Percentiles rank a stretch among this genome's conserved stretches.
phyloP scores from a whole-genome alignment of 176 grass and related monocot species.

The Themeda triandra region DNA sequence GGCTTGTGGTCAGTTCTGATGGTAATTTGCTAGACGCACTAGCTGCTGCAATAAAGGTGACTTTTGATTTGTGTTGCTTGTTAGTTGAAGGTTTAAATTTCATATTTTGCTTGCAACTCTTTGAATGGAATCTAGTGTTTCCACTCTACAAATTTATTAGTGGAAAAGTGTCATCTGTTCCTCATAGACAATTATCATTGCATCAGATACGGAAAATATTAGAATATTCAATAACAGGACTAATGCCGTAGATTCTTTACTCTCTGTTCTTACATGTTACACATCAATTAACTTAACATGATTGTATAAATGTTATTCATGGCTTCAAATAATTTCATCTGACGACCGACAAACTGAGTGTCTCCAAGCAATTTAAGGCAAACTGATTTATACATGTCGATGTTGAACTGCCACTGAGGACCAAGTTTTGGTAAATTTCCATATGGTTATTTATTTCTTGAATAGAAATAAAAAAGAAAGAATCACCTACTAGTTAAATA shows the following conservation, averaged over 20 bases:
- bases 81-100: not conserved
- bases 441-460: too few species aligned
- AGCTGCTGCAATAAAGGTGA: constrained; percentile 85
- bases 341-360: not conserved
- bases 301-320: not conserved
- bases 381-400: not conserved
- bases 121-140: not conserved
- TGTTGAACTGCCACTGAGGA: not conserved
- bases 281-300: not conserved
- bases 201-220: not conserved
- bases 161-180: not conserved
- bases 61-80: constrained; percentile 4
- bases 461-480: too few species aligned
- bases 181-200: not conserved
- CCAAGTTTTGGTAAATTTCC: too few species aligned
- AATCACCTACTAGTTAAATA: too few species aligned
- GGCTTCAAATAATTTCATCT: not conserved
- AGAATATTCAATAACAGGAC: not conserved
- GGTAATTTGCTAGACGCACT: constrained; percentile 89
- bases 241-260: not conserved
- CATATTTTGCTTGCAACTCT: not conserved
- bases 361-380: not conserved
- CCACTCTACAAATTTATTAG: not conserved
- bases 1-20: constrained; percentile 86
- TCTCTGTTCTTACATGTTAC: not conserved